Conservation (phyloP, 257 asterid genomes). For the Prunella vulgaris region DNA sequence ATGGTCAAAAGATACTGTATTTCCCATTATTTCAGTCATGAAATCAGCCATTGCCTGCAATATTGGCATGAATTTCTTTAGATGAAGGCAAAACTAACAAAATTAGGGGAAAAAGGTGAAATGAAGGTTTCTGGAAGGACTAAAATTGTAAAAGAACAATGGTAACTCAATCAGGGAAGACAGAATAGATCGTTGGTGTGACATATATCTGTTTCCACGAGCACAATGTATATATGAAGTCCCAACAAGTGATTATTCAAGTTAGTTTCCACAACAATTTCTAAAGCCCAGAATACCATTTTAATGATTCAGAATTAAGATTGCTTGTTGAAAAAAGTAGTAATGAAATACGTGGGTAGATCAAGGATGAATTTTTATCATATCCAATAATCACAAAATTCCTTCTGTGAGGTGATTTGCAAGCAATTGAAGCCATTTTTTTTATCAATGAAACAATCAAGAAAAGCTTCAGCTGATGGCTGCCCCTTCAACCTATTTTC, state of each 20-base stretch:
- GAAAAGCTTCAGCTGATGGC: not conserved
- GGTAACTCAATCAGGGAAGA: not conserved
- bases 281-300: not conserved
- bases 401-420: not conserved
- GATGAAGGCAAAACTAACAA: slow-evolving; percentile 10
- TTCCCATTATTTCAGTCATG: slow-evolving; percentile 82
- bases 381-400: not conserved
- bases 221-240: slow-evolving; percentile 12
- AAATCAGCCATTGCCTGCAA: slow-evolving; percentile 86
- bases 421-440: not conserved
- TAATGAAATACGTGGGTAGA: not conserved
- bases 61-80: slow-evolving; percentile 17
- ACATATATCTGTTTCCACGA: not conserved
- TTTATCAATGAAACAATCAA: not conserved
- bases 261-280: slow-evolving; percentile 13
- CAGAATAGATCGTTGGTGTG: not conserved
- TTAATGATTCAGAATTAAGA: not conserved
- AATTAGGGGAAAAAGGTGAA: not conserved
- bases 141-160: not conserved
- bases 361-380: not conserved
- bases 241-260: not conserved
- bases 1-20: slow-evolving; percentile 60
- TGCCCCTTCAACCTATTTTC: not conserved
- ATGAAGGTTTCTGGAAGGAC: not conserved
- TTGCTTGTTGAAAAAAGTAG: not conserved